phyloP scores from a whole-genome alignment of 2,329 filamentous ascomycete genomes.

The Septoria linicola region DNA sequence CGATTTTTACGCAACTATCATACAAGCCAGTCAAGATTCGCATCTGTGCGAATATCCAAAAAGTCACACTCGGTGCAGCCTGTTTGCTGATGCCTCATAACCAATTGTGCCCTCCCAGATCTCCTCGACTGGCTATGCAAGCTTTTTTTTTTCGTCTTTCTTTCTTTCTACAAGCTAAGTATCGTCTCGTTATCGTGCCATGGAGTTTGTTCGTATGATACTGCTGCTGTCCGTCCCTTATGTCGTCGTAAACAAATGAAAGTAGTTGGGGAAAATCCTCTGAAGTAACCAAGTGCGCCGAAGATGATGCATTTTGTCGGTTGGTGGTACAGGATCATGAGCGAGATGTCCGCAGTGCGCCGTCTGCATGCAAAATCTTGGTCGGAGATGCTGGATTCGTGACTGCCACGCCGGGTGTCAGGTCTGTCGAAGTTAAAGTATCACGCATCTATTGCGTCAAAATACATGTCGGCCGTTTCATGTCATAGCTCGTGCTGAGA shows the following conservation, averaged over 20 bases:
- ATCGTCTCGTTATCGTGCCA: constrained; percentile 21
- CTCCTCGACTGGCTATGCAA: constrained; percentile 16
- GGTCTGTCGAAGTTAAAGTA: constrained; percentile 20
- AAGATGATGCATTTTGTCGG: constrained; percentile 21
- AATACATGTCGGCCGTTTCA: constrained; percentile 24
- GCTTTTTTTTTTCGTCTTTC: constrained; percentile 16
- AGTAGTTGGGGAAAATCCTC: constrained; percentile 7
- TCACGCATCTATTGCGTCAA: constrained; percentile 18
- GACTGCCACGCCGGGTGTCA: constrained; percentile 20
- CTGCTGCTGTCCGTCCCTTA: constrained; percentile 7
- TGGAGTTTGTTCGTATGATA: constrained; percentile 19
- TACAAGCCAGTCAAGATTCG: constrained; percentile 14
- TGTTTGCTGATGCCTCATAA: constrained; percentile 6
- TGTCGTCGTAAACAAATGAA: constrained; percentile 20
- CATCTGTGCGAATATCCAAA: constrained; percentile 10
- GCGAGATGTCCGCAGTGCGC: constrained; percentile 19
- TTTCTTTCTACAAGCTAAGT: constrained; percentile 19
- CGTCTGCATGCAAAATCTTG: constrained; percentile 19
- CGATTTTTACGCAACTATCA: constrained; percentile 16
- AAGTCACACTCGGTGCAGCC: constrained; percentile 4
- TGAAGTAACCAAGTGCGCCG: constrained; percentile 15
- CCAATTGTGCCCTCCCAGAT: constrained; percentile 1
- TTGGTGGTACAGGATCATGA: constrained; percentile 21
- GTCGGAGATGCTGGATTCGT: constrained; percentile 16
- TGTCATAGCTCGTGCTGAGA: constrained; percentile 25